Conservation (phyloP, 73 alveolate species). For the Paramecium sonneborni region DNA sequence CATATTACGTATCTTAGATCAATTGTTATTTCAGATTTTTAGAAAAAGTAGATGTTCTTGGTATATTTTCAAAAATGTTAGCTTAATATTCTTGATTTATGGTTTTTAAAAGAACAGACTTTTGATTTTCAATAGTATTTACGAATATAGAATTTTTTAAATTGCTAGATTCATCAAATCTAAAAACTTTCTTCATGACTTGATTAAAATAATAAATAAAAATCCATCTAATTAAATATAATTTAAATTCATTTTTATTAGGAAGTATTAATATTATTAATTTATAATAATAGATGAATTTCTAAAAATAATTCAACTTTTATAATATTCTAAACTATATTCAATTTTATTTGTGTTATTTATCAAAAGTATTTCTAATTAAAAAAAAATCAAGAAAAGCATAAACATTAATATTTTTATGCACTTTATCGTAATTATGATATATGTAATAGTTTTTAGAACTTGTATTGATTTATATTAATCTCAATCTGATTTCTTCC, state of each 20-base stretch:
- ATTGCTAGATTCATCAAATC: neutral
- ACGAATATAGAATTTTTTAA: neutral
- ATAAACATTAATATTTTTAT: too few relatives aligned
- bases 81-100: neutral
- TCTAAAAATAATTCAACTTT: too few relatives aligned
- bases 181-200: neutral
- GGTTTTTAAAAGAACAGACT: neutral
- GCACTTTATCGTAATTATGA: too few relatives aligned
- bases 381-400: too few relatives aligned
- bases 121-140: neutral
- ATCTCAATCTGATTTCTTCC: neutral
- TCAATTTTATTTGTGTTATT: neutral
- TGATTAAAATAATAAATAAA: neutral
- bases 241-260: neutral
- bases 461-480: too few relatives aligned
- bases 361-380: too few relatives aligned
- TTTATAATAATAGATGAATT: too few relatives aligned
- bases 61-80: neutral
- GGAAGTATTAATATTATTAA: neutral
- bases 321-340: too few relatives aligned
- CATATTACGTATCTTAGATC: neutral
- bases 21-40: neutral
- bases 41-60: conserved; percentile 22
- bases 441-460: too few relatives aligned
- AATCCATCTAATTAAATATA: neutral